phyloP scores from a whole-genome alignment of 2,329 filamentous ascomycete genomes.

The Aspergillus pseudoglaucus region DNA sequence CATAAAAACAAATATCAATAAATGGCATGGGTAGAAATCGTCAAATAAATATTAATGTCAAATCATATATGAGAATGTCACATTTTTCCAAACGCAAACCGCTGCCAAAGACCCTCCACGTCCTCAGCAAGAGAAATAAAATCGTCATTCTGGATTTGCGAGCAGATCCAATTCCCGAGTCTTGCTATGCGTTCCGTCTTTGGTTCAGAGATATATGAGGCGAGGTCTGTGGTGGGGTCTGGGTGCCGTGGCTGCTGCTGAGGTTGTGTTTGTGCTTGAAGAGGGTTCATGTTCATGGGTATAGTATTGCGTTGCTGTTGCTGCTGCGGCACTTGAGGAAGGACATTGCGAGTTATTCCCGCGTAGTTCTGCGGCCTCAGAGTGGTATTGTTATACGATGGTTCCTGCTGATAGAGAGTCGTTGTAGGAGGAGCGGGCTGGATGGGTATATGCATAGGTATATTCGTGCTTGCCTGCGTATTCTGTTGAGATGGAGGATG shows the following conservation, averaged over 20 bases:
- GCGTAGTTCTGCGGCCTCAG: too few species aligned
- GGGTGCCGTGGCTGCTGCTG: neutral
- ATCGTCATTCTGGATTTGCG: slow-evolving; percentile 34
- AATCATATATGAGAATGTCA: neutral
- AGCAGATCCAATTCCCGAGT: slow-evolving; percentile 37
- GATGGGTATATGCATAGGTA: neutral
- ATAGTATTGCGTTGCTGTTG: too few species aligned
- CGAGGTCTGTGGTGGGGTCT: slow-evolving; percentile 19
- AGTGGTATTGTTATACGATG: neutral
- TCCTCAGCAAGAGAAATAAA: slow-evolving; percentile 37
- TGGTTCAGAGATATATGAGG: slow-evolving; percentile 24
- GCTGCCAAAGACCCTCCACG: slow-evolving; percentile 35
- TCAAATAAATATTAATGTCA: neutral
- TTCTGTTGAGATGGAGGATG: neutral
- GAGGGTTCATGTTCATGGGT: neutral
- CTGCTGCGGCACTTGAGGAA: too few species aligned
- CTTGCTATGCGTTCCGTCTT: slow-evolving; percentile 25
- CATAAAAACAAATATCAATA: neutral
- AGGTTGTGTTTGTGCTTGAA: neutral
- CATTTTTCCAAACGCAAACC: slow-evolving; percentile 32
- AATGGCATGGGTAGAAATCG: neutral
- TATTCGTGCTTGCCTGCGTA: neutral
- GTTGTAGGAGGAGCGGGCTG: neutral
- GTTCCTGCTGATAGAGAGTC: neutral
- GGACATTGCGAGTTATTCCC: too few species aligned